Base-by-base conservation (phyloP, 2,329 filamentous ascomycete genomes). In the Trichoderma pleuroti region DNA sequence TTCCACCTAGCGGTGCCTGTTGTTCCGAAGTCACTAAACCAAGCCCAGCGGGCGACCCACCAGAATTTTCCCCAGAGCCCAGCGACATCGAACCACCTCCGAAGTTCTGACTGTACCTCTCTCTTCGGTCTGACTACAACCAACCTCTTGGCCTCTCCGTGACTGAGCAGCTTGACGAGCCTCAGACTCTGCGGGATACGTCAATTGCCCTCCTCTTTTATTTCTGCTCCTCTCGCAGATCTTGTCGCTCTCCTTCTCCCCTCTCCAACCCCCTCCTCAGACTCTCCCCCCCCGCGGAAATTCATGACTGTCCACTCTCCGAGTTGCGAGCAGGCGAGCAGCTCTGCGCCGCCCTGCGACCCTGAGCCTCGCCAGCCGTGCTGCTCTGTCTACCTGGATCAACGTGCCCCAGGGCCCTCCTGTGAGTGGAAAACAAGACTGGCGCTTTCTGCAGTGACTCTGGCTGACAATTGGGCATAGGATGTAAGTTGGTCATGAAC, bases 381-480 rank as follows among this genome's bases (percentile, higher is more conserved):
- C 90, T 75, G 90, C 89, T 76, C 36, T 72, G 39, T 97, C 94
- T 72, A 93, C 92, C 76, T 98, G 95, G 94, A 89, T 93, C 79
- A 92, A 92, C 78, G 93, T 98, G 70, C 91, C 93, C 76, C 93
- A 98, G 84, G 95, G 95, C 74, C 95, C 95, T 88, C 94, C 95
- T 80, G 94, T 96, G 89, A 84, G 92, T 88, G 73, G 54, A 68
- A 65, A 56, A 42, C 24, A 11, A 42, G 4, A 9, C 26, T 63
- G 49, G 36, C 12, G 32, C 30, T 56, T 16, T 18, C 36, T 24
- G 30, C n/a, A 16, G 32, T 30, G n/a, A 16, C 34, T n/a, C 10
- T 56, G 24, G n/a, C 49, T 63, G 70, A 76, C 77, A 74, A 74
- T 73, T 66, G 59, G 30, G 28, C 72, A 34, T 71, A 82, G 80